phyloP scores from a whole-genome alignment of 1,139 yeast genomes.

The Yarrowia galli region DNA sequence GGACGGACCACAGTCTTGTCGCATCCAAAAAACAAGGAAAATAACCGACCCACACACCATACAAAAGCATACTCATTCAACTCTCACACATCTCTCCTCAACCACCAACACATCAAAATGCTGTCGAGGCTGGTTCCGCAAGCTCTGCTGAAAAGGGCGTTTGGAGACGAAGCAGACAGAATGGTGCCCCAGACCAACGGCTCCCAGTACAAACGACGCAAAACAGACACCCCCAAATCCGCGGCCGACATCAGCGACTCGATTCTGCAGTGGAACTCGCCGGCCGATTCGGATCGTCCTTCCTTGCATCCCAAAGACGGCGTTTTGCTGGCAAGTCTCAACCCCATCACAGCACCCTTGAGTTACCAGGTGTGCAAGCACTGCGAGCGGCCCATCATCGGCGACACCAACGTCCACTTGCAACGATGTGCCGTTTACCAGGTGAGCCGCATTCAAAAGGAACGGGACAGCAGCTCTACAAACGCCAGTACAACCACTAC shows the following conservation, averaged over 20 bases:
- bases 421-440: conserved; percentile 35
- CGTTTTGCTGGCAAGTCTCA: conserved; percentile 11
- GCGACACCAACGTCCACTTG: conserved; percentile 10
- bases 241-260: conserved; percentile 25
- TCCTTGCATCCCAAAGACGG: conserved; percentile 28
- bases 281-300: conserved; percentile 21
- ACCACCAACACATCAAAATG: too few species aligned
- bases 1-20: neutral
- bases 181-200: neutral
- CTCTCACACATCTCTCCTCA: too few species aligned
- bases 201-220: neutral
- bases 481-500: too few species aligned
- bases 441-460: neutral
- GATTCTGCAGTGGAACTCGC: conserved; percentile 30
- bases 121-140: conserved; percentile 21
- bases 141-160: conserved; percentile 15
- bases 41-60: neutral
- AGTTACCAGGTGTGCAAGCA: conserved; percentile 33
- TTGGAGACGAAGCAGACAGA: conserved; percentile 9
- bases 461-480: neutral
- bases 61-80: neutral
- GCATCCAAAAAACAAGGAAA: neutral
- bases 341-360: conserved; percentile 34
- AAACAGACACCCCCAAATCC: neutral
- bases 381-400: conserved; percentile 27